Evolutionary conservation across 495 filamentous ascomycete species (phyloP).

Genomic region (Podospora conica): DNA sequence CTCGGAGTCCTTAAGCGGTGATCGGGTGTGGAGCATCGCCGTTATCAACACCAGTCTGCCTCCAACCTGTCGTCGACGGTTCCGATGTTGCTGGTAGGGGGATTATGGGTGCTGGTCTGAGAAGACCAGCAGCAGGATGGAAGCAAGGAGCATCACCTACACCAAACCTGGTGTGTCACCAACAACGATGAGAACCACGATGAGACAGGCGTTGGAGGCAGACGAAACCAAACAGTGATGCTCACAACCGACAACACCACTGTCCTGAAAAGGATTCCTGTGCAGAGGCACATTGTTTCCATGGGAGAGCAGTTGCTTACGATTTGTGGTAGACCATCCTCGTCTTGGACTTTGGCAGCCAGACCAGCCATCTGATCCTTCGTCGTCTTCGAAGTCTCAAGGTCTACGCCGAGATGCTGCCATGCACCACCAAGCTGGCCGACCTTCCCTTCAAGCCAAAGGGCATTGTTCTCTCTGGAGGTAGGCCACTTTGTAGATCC

Average conservation of each 20-base stretch:
- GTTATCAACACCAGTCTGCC: background rate
- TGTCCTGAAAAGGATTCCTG: background rate
- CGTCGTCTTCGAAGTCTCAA: constrained; percentile 44
- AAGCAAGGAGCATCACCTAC: background rate
- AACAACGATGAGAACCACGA: background rate
- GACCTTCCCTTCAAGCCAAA: constrained; percentile 77
- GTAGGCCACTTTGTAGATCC: constrained; percentile 21
- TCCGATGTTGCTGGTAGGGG: background rate
- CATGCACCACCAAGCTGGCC: constrained; percentile 78
- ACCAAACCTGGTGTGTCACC: background rate
- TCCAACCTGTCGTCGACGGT: background rate
- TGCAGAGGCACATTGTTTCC: background rate
- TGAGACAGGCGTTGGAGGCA: background rate
- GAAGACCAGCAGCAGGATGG: background rate
- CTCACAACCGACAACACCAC: background rate
- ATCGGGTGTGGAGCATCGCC: background rate
- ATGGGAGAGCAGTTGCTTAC: background rate
- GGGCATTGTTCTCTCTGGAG: constrained; percentile 73
- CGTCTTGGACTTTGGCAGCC: constrained; percentile 15
- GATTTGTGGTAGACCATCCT: constrained; percentile 13
- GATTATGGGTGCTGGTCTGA: background rate
- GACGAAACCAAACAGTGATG: background rate
- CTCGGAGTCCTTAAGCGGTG: background rate
- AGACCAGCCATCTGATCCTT: constrained; percentile 12
- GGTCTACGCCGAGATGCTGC: constrained; percentile 88